Evolutionary conservation across 768 basidiomycete species (phyloP).

Genomic region (Termitomyces sp.): DNA sequence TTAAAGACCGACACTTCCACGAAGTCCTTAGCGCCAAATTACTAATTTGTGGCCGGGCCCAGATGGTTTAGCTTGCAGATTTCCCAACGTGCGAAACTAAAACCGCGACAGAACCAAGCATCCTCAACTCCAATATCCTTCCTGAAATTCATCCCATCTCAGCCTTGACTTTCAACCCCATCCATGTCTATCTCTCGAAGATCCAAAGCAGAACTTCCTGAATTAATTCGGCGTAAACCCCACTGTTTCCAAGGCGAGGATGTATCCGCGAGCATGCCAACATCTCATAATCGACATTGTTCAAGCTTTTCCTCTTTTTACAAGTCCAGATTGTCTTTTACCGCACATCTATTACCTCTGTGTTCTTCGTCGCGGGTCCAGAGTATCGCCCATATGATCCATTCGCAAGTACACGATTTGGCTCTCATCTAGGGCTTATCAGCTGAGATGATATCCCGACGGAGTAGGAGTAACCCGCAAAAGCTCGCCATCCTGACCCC

Average conservation of each 20-base stretch:
- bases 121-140: neutral
- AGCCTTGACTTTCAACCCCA: neutral
- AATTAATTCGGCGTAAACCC: neutral
- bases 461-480: neutral
- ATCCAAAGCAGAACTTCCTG: neutral
- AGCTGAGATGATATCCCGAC: neutral
- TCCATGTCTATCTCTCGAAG: neutral
- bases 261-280: neutral
- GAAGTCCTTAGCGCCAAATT: slow-evolving; percentile 15
- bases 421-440: too few relatives aligned
- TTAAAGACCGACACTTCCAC: slow-evolving; percentile 7
- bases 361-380: neutral
- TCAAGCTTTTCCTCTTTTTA: neutral
- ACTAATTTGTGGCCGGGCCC: slow-evolving; percentile 14
- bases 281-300: neutral
- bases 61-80: slow-evolving; percentile 4
- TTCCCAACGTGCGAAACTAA: neutral
- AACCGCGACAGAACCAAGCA: too few relatives aligned
- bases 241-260: neutral
- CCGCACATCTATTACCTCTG: neutral
- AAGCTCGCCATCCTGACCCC: neutral
- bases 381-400: neutral
- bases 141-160: neutral
- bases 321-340: neutral
- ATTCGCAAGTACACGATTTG: neutral